phyloP scores from a whole-genome alignment of 2,329 filamentous ascomycete genomes.

The Colletotrichum eleusines region DNA sequence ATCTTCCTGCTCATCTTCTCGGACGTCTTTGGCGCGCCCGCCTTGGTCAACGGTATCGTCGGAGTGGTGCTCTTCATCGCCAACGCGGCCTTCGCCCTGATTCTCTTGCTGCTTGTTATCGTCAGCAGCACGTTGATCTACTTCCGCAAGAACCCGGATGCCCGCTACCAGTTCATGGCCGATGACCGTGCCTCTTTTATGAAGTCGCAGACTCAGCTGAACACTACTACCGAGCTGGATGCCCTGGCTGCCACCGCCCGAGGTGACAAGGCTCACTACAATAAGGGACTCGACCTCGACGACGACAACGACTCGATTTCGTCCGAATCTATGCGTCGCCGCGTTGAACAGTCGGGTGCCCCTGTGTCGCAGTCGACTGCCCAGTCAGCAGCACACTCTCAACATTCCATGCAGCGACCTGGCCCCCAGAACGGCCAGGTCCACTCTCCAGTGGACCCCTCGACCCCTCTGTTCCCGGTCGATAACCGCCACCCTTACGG shows the following conservation, averaged over 20 bases:
- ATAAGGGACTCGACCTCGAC: constrained; percentile 54
- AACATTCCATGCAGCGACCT: constrained; percentile 45
- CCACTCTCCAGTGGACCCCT: constrained; percentile 56
- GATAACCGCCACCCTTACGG: constrained; percentile 45
- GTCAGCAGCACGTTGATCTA: constrained; percentile 75
- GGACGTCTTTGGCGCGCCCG: constrained; percentile 85
- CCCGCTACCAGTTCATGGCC: constrained; percentile 94
- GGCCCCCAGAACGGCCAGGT: constrained; percentile 45
- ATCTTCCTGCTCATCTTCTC: constrained; percentile 93
- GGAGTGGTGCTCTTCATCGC: constrained; percentile 90
- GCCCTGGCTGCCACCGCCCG: constrained; percentile 89
- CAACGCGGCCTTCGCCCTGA: constrained; percentile 85
- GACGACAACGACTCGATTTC: constrained; percentile 58
- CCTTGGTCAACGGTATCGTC: constrained; percentile 86
- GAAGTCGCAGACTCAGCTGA: constrained; percentile 90
- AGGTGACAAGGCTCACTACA: constrained; percentile 72
- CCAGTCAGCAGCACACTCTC: constrained; percentile 43
- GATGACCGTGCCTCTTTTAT: constrained; percentile 97
- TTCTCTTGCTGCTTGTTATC: constrained; percentile 83
- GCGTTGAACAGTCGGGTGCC: constrained; percentile 46
- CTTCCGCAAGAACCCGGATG: constrained; percentile 93
- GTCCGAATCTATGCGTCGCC: constrained; percentile 54
- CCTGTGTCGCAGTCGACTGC: constrained; percentile 47
- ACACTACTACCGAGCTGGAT: constrained; percentile 84
- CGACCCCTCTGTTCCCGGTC: constrained; percentile 58